phyloP scores from a whole-genome alignment of 2,329 filamentous ascomycete species.

The Trichoderma hamatum region DNA sequence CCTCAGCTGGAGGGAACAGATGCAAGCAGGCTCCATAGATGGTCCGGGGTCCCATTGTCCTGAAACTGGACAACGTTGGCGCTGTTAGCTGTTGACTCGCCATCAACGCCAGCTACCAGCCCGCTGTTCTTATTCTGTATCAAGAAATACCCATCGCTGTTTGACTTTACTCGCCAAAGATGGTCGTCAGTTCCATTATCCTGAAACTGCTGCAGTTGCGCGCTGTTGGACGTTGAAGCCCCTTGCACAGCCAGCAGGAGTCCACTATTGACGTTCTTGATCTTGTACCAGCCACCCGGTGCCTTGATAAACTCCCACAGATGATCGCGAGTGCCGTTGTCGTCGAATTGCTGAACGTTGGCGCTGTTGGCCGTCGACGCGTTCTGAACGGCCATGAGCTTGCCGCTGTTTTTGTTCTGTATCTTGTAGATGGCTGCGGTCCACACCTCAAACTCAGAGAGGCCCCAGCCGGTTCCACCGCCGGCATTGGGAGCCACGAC shows the following conservation, averaged over 20 bases:
- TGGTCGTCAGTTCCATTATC: not conserved
- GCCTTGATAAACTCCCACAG: not conserved
- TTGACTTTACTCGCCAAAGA: not conserved
- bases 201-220: not conserved
- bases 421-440: not conserved
- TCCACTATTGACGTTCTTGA: not conserved
- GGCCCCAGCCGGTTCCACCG: not conserved
- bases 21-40: not conserved
- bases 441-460: not conserved
- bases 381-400: not conserved
- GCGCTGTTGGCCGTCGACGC: not conserved
- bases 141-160: not conserved
- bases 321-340: not conserved
- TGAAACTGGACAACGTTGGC: constrained; percentile 1
- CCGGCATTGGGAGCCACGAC: not conserved
- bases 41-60: not conserved
- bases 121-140: not conserved
- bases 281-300: not conserved
- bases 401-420: not conserved
- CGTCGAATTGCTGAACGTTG: not conserved
- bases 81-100: not conserved
- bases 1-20: not conserved
- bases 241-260: not conserved
- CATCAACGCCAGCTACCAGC: not conserved
- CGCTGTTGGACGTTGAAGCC: not conserved